These are phyloP conservation scores for Colletotrichum plurivorum DNA, from an alignment of 2,329 filamentous ascomycete genomes.

Conservation along the genomic window DNA sequence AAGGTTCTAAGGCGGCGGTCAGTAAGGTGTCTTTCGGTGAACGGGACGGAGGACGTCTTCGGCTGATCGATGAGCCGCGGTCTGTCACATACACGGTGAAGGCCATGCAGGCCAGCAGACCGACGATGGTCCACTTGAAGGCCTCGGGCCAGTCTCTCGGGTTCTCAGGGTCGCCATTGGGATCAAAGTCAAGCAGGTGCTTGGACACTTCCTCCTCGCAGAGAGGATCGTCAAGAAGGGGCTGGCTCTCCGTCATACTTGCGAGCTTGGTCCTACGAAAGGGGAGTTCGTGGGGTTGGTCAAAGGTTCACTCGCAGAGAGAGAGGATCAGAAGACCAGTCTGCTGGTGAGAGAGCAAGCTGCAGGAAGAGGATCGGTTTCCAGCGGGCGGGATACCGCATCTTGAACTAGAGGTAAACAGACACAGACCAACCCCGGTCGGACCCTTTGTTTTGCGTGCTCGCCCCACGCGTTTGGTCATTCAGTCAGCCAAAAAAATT, in stretches of 20 bases:
- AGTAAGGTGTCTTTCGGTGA: neutral
- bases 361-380: neutral
- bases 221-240: conserved; percentile 34
- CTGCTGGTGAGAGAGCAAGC: conserved; percentile 3
- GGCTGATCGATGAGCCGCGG: conserved; percentile 13
- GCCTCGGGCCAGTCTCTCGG: conserved; percentile 66
- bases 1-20: conserved; percentile 60
- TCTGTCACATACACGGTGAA: conserved; percentile 65
- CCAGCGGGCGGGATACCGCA: conserved; percentile 9
- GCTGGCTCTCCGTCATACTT: conserved; percentile 28
- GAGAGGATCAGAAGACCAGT: too few relatives aligned
- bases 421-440: neutral
- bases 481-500: conserved; percentile 21
- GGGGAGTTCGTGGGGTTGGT: neutral
- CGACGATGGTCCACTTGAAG: conserved; percentile 69
- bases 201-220: conserved; percentile 35
- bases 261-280: neutral
- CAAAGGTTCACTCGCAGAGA: too few relatives aligned
- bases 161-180: conserved; percentile 50
- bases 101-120: conserved; percentile 66
- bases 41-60: too few relatives aligned
- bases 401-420: neutral
- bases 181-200: conserved; percentile 40
- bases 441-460: conserved; percentile 27
- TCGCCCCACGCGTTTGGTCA: conserved; percentile 31